phyloP scores from a whole-genome alignment of 257 asterid species.

The Marsdenia floribunda region DNA sequence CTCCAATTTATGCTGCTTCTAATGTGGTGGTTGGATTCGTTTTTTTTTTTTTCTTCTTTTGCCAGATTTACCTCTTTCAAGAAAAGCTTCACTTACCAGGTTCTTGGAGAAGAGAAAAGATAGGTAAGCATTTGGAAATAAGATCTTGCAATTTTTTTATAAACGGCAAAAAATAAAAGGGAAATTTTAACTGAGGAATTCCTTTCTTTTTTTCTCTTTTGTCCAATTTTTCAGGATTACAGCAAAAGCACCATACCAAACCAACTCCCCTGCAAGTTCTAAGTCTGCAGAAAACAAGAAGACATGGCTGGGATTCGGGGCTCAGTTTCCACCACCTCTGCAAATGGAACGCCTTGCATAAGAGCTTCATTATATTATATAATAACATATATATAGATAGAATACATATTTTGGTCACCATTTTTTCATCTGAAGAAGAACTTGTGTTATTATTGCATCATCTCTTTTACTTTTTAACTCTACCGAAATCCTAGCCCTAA shows the following conservation, averaged over 20 bases:
- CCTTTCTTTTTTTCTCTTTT: too few relatives aligned
- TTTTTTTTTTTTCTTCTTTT: too few relatives aligned
- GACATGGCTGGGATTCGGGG: slow-evolving; percentile 35
- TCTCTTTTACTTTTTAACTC: background rate
- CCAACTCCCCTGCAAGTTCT: slow-evolving; percentile 8
- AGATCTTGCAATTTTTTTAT: background rate
- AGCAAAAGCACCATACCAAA: slow-evolving; percentile 31
- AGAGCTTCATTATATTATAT: background rate
- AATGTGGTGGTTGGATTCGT: background rate
- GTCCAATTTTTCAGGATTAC: slow-evolving; percentile 20
- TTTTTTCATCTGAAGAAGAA: background rate
- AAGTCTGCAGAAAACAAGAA: slow-evolving; percentile 20
- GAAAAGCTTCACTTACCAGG: slow-evolving; percentile 38
- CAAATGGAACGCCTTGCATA: slow-evolving; percentile 21
- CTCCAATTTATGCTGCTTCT: background rate
- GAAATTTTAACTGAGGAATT: background rate
- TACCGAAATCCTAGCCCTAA: slow-evolving; percentile 2
- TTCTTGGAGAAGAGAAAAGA: slow-evolving; percentile 46
- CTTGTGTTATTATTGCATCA: too few relatives aligned
- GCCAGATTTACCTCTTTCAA: slow-evolving; percentile 40
- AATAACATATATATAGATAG: too few relatives aligned
- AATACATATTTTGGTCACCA: too few relatives aligned
- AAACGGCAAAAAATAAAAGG: background rate
- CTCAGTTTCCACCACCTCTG: slow-evolving; percentile 15
- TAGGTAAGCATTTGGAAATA: slow-evolving; percentile 22